phyloP scores from a whole-genome alignment of 2,329 filamentous ascomycete genomes.

The Xylariaceae sp. region DNA sequence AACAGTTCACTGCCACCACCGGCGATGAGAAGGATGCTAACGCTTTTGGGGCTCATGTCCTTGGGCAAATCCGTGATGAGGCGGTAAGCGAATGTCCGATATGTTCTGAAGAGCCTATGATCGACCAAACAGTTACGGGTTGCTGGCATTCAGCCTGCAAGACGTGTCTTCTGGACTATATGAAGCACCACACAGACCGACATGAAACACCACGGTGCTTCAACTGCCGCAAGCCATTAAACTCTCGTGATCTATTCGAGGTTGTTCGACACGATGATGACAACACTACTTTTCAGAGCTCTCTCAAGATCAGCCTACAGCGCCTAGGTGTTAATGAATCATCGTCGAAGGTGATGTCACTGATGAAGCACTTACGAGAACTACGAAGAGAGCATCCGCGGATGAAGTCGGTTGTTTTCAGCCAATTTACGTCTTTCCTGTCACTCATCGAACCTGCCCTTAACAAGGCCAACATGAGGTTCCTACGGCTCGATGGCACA shows the following conservation, averaged over 20 bases:
- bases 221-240: slow-evolving; percentile 85
- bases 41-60: slow-evolving; percentile 81
- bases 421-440: slow-evolving; percentile 96
- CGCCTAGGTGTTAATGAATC: slow-evolving; percentile 69
- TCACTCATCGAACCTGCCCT: slow-evolving; percentile 88
- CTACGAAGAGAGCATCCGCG: slow-evolving; percentile 69
- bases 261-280: slow-evolving; percentile 79
- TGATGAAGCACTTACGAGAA: slow-evolving; percentile 76
- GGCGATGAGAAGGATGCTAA: slow-evolving; percentile 69
- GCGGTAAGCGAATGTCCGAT: slow-evolving; percentile 90
- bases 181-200: slow-evolving; percentile 83
- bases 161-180: slow-evolving; percentile 87
- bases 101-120: slow-evolving; percentile 94
- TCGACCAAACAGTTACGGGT: slow-evolving; percentile 89
- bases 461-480: slow-evolving; percentile 71
- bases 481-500: slow-evolving; percentile 88
- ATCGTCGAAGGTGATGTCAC: slow-evolving; percentile 85
- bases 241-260: slow-evolving; percentile 85
- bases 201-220: slow-evolving; percentile 83
- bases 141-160: slow-evolving; percentile 99
- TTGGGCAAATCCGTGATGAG: slow-evolving; percentile 91
- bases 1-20: slow-evolving; percentile 77
- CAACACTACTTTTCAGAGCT: slow-evolving; percentile 38
- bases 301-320: slow-evolving; percentile 65
- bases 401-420: slow-evolving; percentile 92